Percentiles rank a stretch among this genome's conserved stretches.
Evolutionary conservation across 352 stramenopile species (phyloP).

Genomic region (Pythium insidiosum): DNA sequence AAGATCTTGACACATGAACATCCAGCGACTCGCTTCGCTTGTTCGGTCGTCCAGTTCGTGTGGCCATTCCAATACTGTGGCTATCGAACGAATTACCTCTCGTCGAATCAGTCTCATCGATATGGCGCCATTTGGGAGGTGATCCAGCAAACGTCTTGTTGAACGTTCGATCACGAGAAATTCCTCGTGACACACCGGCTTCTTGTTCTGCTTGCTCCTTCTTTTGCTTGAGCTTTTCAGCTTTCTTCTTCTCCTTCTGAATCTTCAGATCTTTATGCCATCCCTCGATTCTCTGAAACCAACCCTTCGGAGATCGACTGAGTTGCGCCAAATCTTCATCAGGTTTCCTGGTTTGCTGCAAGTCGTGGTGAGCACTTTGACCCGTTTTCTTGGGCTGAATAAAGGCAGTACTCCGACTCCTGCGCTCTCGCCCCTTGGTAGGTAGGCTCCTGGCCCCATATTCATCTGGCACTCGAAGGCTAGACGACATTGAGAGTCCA

Average conservation of each 20-base stretch:
- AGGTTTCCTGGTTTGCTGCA: constrained; percentile 4
- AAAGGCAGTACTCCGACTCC: constrained; percentile 69
- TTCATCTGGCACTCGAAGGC: constrained; percentile 10
- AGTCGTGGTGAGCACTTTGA: constrained; percentile 11
- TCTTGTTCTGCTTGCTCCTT: constrained; percentile 17
- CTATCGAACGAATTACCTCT: constrained; percentile 22
- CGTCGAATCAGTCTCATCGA: constrained; percentile 9
- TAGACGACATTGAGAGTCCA: constrained; percentile 3
- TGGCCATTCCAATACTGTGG: not conserved
- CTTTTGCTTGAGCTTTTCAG: constrained; percentile 53
- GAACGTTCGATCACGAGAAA: constrained; percentile 8
- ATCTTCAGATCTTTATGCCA: constrained; percentile 77
- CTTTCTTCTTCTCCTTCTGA: constrained; percentile 74
- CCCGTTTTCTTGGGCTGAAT: constrained; percentile 24
- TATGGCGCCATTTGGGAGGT: constrained; percentile 11
- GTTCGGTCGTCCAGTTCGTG: constrained; percentile 1
- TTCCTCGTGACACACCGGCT: constrained; percentile 5
- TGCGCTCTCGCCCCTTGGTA: constrained; percentile 19
- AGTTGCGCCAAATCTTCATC: constrained; percentile 29
- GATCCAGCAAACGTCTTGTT: constrained; percentile 13
- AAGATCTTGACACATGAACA: constrained; percentile 36
- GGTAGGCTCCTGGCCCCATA: too few species aligned
- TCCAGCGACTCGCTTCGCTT: constrained; percentile 17
- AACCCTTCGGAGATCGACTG: constrained; percentile 55
- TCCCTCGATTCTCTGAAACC: constrained; percentile 73